A percentile compares a stretch with the other conserved stretches of the same genome.
Evolutionary conservation across 345 rosid genomes (phyloP).

Genomic region (Lumnitzera littorea): DNA sequence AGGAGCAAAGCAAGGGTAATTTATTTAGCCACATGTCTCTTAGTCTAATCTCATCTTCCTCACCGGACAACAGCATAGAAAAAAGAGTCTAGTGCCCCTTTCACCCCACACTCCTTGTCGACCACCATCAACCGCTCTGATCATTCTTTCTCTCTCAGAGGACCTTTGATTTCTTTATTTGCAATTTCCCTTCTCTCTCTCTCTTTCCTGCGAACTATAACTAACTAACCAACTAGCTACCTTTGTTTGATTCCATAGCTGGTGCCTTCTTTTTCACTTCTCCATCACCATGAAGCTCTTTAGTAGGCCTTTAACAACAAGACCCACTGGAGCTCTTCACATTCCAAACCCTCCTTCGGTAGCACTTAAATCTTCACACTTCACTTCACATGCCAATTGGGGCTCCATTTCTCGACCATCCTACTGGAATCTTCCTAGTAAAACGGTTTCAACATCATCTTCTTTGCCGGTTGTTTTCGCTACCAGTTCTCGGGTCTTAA

Average conservation of each 20-base stretch:
- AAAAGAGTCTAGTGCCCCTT: too few species aligned
- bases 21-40: too few species aligned
- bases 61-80: too few species aligned
- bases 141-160: too few species aligned
- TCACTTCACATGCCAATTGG: background rate
- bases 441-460: constrained; percentile 1
- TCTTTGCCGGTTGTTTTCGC: constrained; percentile 23
- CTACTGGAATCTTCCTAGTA: constrained; percentile 1
- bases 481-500: background rate
- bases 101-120: too few species aligned
- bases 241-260: background rate
- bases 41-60: too few species aligned
- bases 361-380: background rate
- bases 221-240: background rate
- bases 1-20: too few species aligned
- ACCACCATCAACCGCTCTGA: too few species aligned
- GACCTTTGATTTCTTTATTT: too few species aligned
- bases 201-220: background rate
- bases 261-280: background rate
- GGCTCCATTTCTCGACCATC: background rate
- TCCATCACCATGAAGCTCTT: constrained; percentile 3
- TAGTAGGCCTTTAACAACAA: constrained; percentile 1
- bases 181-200: background rate
- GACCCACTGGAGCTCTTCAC: background rate
- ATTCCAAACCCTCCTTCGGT: too few species aligned